Percentiles rank a stretch among this genome's conserved stretches.
Evolutionary conservation across 2,329 filamentous ascomycete genomes (phyloP).

Genomic region (Ophiostoma piceae): DNA sequence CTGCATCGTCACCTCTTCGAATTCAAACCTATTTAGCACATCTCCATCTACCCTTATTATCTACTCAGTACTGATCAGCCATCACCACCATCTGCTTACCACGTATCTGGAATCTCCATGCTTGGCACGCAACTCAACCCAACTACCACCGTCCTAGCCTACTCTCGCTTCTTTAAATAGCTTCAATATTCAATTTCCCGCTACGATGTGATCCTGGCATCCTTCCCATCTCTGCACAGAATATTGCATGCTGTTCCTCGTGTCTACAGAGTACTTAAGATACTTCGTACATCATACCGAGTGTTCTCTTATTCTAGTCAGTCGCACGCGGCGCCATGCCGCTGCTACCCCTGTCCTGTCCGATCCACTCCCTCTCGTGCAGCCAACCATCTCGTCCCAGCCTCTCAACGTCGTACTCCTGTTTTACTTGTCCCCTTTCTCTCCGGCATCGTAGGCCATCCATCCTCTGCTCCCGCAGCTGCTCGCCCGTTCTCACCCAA

Average conservation of each 20-base stretch:
- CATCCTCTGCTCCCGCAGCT: neutral
- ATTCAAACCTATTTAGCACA: neutral
- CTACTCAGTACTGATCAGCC: too few species aligned
- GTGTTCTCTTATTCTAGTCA: neutral
- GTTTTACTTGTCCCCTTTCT: constrained; percentile 10
- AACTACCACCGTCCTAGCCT: neutral
- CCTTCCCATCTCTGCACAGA: neutral
- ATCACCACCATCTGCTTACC: neutral
- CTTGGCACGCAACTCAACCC: neutral
- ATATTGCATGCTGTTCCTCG: neutral
- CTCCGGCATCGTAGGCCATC: constrained; percentile 6
- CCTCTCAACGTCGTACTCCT: neutral
- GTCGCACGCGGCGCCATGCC: constrained; percentile 4
- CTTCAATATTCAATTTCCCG: neutral
- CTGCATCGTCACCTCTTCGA: neutral
- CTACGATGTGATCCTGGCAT: neutral
- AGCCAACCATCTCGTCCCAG: constrained; percentile 12
- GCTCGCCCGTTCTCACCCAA: neutral
- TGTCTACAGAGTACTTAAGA: neutral
- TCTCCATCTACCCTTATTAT: neutral
- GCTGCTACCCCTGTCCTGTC: constrained; percentile 11
- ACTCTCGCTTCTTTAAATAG: constrained; percentile 9
- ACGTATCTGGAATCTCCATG: constrained; percentile 7
- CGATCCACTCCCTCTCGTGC: neutral
- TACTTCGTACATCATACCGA: too few species aligned